Evolutionary conservation across 1,139 yeast genomes (phyloP).

Genomic region (Nadsonia commutata): DNA sequence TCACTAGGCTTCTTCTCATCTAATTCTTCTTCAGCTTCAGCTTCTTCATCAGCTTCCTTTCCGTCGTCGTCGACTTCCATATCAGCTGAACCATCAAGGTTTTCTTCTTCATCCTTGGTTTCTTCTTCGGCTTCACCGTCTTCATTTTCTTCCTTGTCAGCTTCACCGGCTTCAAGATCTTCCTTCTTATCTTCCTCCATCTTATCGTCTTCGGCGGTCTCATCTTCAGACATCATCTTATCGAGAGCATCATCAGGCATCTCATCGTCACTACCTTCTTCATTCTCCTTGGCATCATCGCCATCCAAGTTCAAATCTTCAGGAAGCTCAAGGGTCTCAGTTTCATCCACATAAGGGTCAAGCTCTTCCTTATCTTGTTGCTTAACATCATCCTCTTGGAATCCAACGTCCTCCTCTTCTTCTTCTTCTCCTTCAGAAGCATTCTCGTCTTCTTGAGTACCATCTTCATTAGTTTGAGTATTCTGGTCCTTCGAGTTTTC

Average conservation of each 20-base stretch:
- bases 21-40: conserved; percentile 51
- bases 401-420: conserved; percentile 25
- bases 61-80: conserved; percentile 18
- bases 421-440: conserved; percentile 19
- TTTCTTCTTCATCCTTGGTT: conserved; percentile 36
- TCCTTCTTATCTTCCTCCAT: conserved; percentile 61
- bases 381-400: conserved; percentile 30
- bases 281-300: conserved; percentile 22
- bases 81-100: conserved; percentile 68
- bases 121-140: conserved; percentile 33
- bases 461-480: conserved; percentile 29
- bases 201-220: conserved; percentile 52
- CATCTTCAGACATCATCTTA: conserved; percentile 20
- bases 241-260: conserved; percentile 19
- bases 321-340: conserved; percentile 25
- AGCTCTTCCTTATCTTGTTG: conserved; percentile 49
- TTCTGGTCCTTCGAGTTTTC: conserved; percentile 34
- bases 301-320: conserved; percentile 22
- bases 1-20: conserved; percentile 66
- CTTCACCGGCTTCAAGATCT: conserved; percentile 51
- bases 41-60: conserved; percentile 32
- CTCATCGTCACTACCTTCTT: conserved; percentile 16
- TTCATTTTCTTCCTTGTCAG: conserved; percentile 20
- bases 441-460: conserved; percentile 19
- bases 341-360: conserved; percentile 23